These are phyloP conservation scores for Silene coronaria DNA, from an alignment of 179 eudicot species.

Conservation along the genomic window DNA sequence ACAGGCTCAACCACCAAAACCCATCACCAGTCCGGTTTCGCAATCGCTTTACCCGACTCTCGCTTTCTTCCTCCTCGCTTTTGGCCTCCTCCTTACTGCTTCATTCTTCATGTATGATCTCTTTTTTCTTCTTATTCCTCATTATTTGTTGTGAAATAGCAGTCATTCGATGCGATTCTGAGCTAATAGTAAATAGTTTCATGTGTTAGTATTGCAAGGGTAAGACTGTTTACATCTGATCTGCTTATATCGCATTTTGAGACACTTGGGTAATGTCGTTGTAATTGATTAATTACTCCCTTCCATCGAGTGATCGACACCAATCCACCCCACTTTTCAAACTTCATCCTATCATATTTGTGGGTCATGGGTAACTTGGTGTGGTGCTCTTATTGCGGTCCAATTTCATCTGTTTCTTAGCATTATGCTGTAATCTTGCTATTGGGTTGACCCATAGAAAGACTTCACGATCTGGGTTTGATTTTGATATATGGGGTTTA, in stretches of 20 bases:
- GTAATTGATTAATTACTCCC: neutral
- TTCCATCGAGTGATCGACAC: too few relatives aligned
- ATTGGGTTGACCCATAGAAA: neutral
- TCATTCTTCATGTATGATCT: conserved; percentile 66
- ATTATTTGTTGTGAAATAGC: neutral
- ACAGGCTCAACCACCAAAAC: conserved; percentile 50
- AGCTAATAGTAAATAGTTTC: too few relatives aligned
- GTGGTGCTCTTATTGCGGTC: neutral
- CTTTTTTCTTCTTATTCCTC: neutral
- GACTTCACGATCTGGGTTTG: neutral
- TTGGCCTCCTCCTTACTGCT: conserved; percentile 71
- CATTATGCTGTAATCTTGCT: neutral
- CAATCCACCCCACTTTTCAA: too few relatives aligned
- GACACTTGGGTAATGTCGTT: too few relatives aligned
- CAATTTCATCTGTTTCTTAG: neutral
- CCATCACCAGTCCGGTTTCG: conserved; percentile 72
- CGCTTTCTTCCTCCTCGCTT: conserved; percentile 54
- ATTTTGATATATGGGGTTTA: neutral
- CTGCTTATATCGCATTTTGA: too few relatives aligned
- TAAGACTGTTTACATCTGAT: too few relatives aligned
- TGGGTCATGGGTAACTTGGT: too few relatives aligned
- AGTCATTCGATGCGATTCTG: neutral
- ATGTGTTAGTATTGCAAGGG: too few relatives aligned
- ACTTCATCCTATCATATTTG: too few relatives aligned
- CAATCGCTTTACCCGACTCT: conserved; percentile 63